phyloP scores from a whole-genome alignment of 1,139 yeast genomes.

The Saccharomyces hybrid region DNA sequence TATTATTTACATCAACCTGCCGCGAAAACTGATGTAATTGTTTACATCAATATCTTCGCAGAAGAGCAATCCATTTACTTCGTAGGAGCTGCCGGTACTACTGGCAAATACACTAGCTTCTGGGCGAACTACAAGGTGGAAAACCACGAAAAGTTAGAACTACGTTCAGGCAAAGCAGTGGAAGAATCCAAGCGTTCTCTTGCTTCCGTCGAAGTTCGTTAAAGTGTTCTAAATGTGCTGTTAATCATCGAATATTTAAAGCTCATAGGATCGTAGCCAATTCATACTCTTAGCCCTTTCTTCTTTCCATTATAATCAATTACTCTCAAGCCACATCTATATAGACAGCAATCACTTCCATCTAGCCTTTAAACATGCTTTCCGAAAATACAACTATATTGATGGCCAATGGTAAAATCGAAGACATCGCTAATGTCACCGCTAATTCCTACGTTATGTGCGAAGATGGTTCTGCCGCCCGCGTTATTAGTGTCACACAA shows the following conservation, averaged over 20 bases:
- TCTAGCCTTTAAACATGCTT: constrained; percentile 11
- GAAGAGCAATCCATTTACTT: not conserved
- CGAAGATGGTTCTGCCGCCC: constrained; percentile 36
- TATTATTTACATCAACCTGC: not conserved
- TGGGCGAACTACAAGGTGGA: not conserved
- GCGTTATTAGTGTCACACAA: constrained; percentile 34
- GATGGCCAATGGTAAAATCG: constrained; percentile 36
- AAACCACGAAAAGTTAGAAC: not conserved
- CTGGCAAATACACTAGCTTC: not conserved
- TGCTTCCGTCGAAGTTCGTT: not conserved
- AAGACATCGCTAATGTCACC: constrained; percentile 30
- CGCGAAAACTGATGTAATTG: not conserved
- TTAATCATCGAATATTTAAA: not conserved
- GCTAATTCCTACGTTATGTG: constrained; percentile 38
- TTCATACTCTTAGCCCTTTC: not conserved
- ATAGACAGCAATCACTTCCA: not conserved
- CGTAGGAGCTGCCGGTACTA: not conserved
- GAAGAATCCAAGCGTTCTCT: not conserved
- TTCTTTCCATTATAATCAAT: not conserved
- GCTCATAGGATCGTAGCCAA: not conserved
- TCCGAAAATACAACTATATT: constrained; percentile 35
- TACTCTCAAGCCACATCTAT: not conserved
- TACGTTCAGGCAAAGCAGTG: not conserved
- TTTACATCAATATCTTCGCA: not conserved
- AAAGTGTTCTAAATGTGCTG: not conserved